phyloP scores from a whole-genome alignment of 2,329 filamentous ascomycete genomes.

The Penicillium crustosum region DNA sequence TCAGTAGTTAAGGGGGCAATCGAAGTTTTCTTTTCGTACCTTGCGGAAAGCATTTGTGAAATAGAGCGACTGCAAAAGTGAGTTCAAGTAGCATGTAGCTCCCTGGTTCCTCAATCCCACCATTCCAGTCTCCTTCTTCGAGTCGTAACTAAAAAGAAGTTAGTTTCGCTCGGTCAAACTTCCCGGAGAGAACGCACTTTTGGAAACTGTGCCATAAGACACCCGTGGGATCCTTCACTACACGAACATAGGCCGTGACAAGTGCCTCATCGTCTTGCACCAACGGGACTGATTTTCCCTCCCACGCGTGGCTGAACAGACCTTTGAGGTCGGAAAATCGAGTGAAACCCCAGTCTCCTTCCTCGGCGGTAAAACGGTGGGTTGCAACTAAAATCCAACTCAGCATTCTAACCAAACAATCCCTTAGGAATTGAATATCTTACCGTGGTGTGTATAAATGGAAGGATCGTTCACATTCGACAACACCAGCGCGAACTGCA shows the following conservation, averaged over 20 bases:
- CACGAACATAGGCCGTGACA: conserved; percentile 49
- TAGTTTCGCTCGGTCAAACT: neutral
- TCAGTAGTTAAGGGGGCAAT: neutral
- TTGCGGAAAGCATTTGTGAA: conserved; percentile 93
- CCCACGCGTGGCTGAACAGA: conserved; percentile 78
- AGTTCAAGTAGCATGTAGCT: conserved; percentile 86
- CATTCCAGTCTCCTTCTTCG: conserved; percentile 98
- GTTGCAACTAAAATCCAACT: conserved; percentile 60
- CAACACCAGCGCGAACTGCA: conserved; percentile 89
- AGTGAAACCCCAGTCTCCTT: conserved; percentile 99
- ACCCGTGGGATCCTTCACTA: conserved; percentile 51
- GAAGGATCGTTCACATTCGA: conserved; percentile 94
- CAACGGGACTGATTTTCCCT: conserved; percentile 61
- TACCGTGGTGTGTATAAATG: conserved; percentile 72
- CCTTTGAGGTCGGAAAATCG: conserved; percentile 84
- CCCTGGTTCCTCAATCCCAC: conserved; percentile 96
- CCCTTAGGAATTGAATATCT: conserved; percentile 20
- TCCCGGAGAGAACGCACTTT: conserved; percentile 33
- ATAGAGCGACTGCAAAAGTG: conserved; percentile 77
- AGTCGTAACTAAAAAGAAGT: conserved; percentile 69
- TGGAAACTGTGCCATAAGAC: conserved; percentile 51
- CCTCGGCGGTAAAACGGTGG: conserved; percentile 92
- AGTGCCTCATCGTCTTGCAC: conserved; percentile 50
- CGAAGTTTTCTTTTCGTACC: conserved; percentile 47
- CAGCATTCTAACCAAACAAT: neutral